Conservation (phyloP, 2,329 filamentous ascomycete genomes). For the Hypoxylon sp. region DNA sequence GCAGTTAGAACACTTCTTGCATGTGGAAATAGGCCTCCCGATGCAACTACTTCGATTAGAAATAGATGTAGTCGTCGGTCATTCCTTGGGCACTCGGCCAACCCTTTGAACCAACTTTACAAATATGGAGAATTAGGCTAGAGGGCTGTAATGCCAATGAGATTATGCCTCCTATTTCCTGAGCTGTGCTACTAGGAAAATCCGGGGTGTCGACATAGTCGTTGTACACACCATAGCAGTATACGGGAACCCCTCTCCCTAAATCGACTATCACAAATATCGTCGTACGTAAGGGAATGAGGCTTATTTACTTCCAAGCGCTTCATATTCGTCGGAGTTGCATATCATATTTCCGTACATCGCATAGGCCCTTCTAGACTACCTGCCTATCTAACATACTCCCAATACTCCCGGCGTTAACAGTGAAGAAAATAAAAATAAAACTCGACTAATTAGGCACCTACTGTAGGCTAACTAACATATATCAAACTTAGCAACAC, state of each 20-base stretch:
- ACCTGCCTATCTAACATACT: not conserved
- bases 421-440: no score
- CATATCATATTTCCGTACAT: not conserved
- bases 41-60: not conserved
- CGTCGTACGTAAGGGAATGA: not conserved
- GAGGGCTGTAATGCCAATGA: not conserved
- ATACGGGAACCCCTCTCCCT: not conserved
- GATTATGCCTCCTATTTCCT: no score
- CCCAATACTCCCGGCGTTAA: not conserved
- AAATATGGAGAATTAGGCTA: not conserved
- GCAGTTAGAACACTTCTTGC: constrained; percentile 1
- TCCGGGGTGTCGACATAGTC: not conserved
- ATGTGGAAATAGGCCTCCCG: not conserved
- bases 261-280: not conserved
- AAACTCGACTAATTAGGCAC: not conserved
- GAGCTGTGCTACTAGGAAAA: no score
- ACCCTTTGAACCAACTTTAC: not conserved
- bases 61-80: not conserved
- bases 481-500: constrained; percentile 73
- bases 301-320: not conserved
- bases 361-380: not conserved
- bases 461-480: constrained; percentile 53
- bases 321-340: not conserved
- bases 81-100: not conserved
- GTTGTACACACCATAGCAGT: not conserved